These are phyloP conservation scores for Favolaschia claudopus DNA, from an alignment of 768 basidiomycete species.

Conservation along the genomic window DNA sequence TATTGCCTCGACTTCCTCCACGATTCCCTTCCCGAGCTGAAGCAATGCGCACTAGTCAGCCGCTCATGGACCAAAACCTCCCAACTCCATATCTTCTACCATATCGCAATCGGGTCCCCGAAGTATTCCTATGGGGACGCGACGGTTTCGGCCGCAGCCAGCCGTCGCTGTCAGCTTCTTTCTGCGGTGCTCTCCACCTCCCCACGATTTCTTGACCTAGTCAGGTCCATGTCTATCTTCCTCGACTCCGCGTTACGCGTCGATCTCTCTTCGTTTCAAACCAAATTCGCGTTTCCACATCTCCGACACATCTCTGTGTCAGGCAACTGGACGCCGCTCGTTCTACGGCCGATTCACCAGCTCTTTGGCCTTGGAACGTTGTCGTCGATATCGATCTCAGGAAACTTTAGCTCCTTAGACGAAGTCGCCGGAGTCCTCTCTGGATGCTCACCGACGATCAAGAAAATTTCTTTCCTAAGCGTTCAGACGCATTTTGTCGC, in stretches of 20 bases:
- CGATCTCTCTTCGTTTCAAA: neutral
- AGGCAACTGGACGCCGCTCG: neutral
- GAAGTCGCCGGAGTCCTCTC: neutral
- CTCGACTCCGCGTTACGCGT: neutral
- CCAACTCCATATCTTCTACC: constrained; percentile 13
- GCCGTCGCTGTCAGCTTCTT: neutral
- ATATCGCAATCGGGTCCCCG: neutral
- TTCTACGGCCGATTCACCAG: neutral
- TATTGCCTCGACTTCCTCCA: constrained; percentile 19
- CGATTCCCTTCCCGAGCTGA: constrained; percentile 8
- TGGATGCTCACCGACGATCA: neutral
- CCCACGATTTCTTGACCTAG: neutral
- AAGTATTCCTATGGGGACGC: constrained; percentile 7
- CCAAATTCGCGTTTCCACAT: neutral
- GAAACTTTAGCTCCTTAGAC: neutral
- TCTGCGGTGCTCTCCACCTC: neutral
- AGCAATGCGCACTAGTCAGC: constrained; percentile 9
- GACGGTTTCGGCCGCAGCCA: neutral
- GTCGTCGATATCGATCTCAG: constrained; percentile 2
- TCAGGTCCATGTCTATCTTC: neutral
- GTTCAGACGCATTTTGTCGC: neutral
- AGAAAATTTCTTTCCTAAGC: neutral
- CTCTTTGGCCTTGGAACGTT: neutral
- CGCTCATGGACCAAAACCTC: constrained; percentile 1
- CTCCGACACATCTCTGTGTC: neutral